Evolutionary conservation across 2,329 filamentous ascomycete genomes (phyloP), one percentile per base, ranked within the genome.

Genomic region (Diaporthe capsici): DNA sequence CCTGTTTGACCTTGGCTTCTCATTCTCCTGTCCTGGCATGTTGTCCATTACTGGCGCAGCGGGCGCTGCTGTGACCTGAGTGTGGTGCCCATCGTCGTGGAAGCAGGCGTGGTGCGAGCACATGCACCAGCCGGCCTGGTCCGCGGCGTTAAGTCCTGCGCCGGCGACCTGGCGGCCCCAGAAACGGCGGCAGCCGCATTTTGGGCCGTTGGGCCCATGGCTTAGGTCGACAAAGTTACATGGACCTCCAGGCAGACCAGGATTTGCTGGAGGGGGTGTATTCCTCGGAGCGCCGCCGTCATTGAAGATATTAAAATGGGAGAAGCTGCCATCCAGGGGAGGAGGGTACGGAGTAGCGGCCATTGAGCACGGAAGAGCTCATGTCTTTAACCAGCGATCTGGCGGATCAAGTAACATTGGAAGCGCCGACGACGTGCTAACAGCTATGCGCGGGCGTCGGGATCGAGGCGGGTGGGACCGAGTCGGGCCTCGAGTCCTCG

Each of bases 91-190:
- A 78, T 91, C 86, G 81, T 91, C 90, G 77, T 92, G 90, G 77
- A 87, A 92, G 81, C 90, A 92, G 72, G 90, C 90, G 82, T 92
- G 90, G 78, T 92, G 90, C 71, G 88, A 88, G 80, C 90, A 92
- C 90, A 92, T 91, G 83, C 90, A 92, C 86, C 87, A 90, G 76
- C 84, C 84, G 39, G 84, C 79, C 79, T 90, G 86, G 72, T 87
- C 87, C 53, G 81, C 76, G 70, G 80, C 81, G 17, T 80, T 79
- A 76, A 77, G 80, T 49, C 82, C 81, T 67, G 82, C 81, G 44
- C 80, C 83, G 61, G 81, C 78, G 72, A 81, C 78, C 73, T 83
- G 83, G 76, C 87, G 87, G 79, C 86, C 87, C 89, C 90, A 92
- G 83, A 92, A 92, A 71, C 90, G 89, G 78, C 90, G 90, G 79